Conservation (phyloP, 1,139 yeast species). For the Candida frijolesensis region DNA sequence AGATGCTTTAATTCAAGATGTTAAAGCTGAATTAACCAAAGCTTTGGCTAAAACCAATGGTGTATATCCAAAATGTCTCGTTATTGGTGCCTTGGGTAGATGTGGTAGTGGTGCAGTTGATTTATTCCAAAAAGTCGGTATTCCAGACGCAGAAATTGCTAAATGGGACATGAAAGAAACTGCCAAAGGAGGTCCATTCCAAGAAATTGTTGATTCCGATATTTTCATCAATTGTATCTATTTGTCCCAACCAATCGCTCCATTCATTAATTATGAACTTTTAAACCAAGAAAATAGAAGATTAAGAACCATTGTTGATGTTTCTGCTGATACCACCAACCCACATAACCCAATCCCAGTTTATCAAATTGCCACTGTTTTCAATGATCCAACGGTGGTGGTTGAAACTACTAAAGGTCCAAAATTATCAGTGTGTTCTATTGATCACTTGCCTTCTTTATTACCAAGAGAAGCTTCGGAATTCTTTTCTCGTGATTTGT, state of each 20-base stretch:
- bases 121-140: constrained; percentile 77
- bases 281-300: constrained; percentile 69
- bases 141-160: constrained; percentile 79
- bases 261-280: constrained; percentile 73
- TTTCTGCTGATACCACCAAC: constrained; percentile 97
- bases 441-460: constrained; percentile 93
- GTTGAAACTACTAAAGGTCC: constrained; percentile 81
- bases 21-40: constrained; percentile 57
- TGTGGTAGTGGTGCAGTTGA: constrained; percentile 99
- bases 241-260: constrained; percentile 89
- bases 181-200: constrained; percentile 94
- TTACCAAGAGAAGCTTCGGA: constrained; percentile 97
- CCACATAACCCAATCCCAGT: constrained; percentile 98
- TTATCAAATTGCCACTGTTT: constrained; percentile 84
- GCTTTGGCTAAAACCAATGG: constrained; percentile 67
- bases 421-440: constrained; percentile 88
- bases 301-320: constrained; percentile 91
- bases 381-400: constrained; percentile 83
- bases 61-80: constrained; percentile 73
- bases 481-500: constrained; percentile 78
- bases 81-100: constrained; percentile 97
- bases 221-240: constrained; percentile 95
- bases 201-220: constrained; percentile 85
- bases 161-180: constrained; percentile 99
- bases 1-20: constrained; percentile 67